Base-by-base conservation (phyloP, 1,139 yeast species). In the Kodamaea fungicola region DNA sequence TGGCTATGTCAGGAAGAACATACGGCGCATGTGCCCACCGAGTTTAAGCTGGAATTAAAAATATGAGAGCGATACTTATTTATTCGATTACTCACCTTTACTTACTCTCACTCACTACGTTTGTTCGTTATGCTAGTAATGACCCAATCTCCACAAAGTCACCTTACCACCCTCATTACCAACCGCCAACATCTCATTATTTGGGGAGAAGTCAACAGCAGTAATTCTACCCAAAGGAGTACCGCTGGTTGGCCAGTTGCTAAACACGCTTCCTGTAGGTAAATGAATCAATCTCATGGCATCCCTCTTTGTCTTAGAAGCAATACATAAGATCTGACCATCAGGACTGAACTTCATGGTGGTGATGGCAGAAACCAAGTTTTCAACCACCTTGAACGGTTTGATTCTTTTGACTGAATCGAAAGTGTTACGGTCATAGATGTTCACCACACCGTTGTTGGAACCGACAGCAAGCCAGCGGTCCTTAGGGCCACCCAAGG, bases 241-340 rank as follows among this genome's bases (percentile, higher is more conserved):
- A 7, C 89, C 92, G 40, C 92, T 81, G 2, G 97, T 92, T 13
- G 99, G 99, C 98, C 98, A 94, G 67, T 94, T 94, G 39, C 81
- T 74, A 61, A 81, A 94, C 3, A 87, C 96, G 8, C 87, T 77
- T 43, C 92, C 89, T 8, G 89, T 74, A 8, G 97, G 96, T 42
- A 92, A 63, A 55, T 94, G 98, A 9, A 89, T 92, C 47, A 94
- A 60, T 52, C 90, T 76, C 45, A 94, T 67, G 1, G 96, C 88
- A 59, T 94, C 97, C 54, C 84, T 79, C 64, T 83, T 80, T 5
- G 85, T 92, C 51, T 95, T 73, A 6, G 95, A 84, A 0, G 96
- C 95, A 50, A 90, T 75, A 49, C 88, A 84, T 43, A 94, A 67
- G 21, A 94, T 62, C 59, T 94, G 98, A 1, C 97, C 97, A 57